Evolutionary conservation across 257 asterid genomes (phyloP).

Genomic region (Phtheirospermum japonicum): DNA sequence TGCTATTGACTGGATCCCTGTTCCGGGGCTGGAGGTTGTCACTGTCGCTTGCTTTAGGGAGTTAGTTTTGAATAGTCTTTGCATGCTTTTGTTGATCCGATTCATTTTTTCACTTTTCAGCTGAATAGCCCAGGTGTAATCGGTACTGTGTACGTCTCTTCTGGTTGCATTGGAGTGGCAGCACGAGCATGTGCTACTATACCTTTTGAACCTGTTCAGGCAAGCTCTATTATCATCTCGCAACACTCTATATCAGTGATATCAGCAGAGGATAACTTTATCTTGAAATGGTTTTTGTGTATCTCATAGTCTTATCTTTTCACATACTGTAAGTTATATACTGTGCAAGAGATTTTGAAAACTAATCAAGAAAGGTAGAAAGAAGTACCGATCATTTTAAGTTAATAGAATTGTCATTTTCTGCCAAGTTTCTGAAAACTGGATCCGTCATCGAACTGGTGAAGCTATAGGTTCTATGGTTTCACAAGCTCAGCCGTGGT

Average conservation of each 20-base stretch:
- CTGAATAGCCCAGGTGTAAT: slow-evolving; percentile 23
- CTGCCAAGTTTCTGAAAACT: too few species aligned
- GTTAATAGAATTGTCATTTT: background rate
- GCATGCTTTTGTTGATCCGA: slow-evolving; percentile 22
- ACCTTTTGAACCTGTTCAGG: slow-evolving; percentile 43
- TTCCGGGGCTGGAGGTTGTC: slow-evolving; percentile 37
- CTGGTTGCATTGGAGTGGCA: slow-evolving; percentile 43
- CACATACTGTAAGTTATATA: background rate
- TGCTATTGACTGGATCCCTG: slow-evolving; percentile 40
- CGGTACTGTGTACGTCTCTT: slow-evolving; percentile 31
- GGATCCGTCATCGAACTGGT: too few species aligned
- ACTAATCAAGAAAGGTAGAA: slow-evolving; percentile 8
- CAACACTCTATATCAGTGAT: slow-evolving; percentile 1
- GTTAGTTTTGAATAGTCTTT: slow-evolving; percentile 18
- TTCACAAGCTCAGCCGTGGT: too few species aligned
- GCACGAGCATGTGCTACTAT: slow-evolving; percentile 41
- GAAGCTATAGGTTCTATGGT: too few species aligned
- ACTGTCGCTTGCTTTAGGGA: slow-evolving; percentile 18
- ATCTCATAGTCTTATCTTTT: slow-evolving; percentile 18
- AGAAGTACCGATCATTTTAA: background rate
- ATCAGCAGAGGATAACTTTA: slow-evolving; percentile 20
- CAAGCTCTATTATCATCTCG: slow-evolving; percentile 23
- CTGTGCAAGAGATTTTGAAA: too few species aligned
- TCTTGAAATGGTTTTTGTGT: slow-evolving; percentile 7
- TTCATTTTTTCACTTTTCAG: slow-evolving; percentile 31